Evolutionary conservation across 352 stramenopile genomes (phyloP).

Genomic region (Phytopythium litorale): DNA sequence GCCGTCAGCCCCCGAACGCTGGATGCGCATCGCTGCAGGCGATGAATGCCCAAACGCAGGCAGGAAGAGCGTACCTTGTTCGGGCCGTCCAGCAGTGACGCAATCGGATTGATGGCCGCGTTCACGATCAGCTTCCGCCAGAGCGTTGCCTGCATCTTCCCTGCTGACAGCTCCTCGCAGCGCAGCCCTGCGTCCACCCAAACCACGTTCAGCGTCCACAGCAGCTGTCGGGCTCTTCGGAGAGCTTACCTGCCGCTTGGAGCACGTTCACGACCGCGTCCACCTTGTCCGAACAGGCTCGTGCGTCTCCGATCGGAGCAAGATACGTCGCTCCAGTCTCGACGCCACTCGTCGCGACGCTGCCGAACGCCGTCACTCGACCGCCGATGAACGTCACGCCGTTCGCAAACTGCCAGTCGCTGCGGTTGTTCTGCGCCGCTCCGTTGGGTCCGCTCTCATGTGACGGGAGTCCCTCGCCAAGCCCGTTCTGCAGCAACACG

Average conservation of each 20-base stretch:
- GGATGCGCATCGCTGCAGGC: not conserved
- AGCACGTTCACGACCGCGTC: slow-evolving; percentile 30
- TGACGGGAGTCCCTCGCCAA: slow-evolving; percentile 23
- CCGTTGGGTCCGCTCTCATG: not conserved
- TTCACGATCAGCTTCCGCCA: slow-evolving; percentile 84
- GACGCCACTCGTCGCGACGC: slow-evolving; percentile 46
- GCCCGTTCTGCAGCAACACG: slow-evolving; percentile 69
- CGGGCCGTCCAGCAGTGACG: slow-evolving; percentile 46
- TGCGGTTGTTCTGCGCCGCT: not conserved
- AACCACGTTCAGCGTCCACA: too few relatives aligned
- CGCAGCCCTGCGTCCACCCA: slow-evolving; percentile 31
- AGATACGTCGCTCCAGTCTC: slow-evolving; percentile 46
- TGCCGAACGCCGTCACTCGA: slow-evolving; percentile 29
- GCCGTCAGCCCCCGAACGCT: not conserved
- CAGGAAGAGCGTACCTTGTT: slow-evolving; percentile 37
- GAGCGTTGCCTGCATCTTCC: slow-evolving; percentile 55
- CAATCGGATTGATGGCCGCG: slow-evolving; percentile 72
- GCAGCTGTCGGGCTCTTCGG: not conserved
- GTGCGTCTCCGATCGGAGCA: slow-evolving; percentile 21
- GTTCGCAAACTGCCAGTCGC: slow-evolving; percentile 41
- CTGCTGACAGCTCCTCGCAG: slow-evolving; percentile 31
- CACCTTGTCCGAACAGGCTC: slow-evolving; percentile 7
- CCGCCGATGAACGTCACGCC: slow-evolving; percentile 70
- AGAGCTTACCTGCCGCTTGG: slow-evolving; percentile 26
- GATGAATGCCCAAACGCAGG: not conserved